Base-by-base conservation (phyloP, 2,329 filamentous ascomycete genomes). In the Atkinsonella texensis region DNA sequence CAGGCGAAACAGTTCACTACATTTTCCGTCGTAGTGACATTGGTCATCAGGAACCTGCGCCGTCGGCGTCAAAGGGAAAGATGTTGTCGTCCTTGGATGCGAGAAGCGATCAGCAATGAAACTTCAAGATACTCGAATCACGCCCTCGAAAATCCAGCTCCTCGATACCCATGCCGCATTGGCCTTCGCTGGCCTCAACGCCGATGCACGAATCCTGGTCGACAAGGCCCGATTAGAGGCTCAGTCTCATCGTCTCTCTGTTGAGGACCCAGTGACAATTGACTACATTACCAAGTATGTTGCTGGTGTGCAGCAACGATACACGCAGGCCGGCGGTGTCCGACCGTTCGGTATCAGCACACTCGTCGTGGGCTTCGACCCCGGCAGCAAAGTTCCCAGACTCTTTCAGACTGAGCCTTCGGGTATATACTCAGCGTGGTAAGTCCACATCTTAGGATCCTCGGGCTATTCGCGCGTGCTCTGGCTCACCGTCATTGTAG, bases 221-320 rank as follows among this genome's bases (percentile, higher is more conserved):
- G 94, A 98, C 80, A 97, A 96, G 77, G 93, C 94, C 54, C 84
- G 94, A 62, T 75, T 97, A 71, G 93, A 98, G 75, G 91, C 93
- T 47, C 93, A 98, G 74, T 95, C 89, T 61, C 93, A 98, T 75
- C 86, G 93, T 58, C 77, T 98, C 62, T 97, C 93, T 4, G 89
- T 98, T 53, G 93, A 98, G 69, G 94, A 98, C 68, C 91, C 93
- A 52, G 89, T 95, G 59, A 91, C 88, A 56, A 94, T 98, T 70
- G 93, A 98, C 74, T 98, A 98, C 78, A 96, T 98, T 67, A 97
- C 93, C 64, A 97, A 98, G 76, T 95, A 97, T 65, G 86, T 98
- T 57, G 93, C 93, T 50, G 88, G 91, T 52, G 93, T 98, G 60
- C 93, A 98, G 77, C 93, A 98, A 77, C 83, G 89, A 70, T 98